Percentiles rank a stretch among this genome's conserved stretches.
Evolutionary conservation across 106 monocot genomes (phyloP).

Genomic region (Dioscorea alata): DNA sequence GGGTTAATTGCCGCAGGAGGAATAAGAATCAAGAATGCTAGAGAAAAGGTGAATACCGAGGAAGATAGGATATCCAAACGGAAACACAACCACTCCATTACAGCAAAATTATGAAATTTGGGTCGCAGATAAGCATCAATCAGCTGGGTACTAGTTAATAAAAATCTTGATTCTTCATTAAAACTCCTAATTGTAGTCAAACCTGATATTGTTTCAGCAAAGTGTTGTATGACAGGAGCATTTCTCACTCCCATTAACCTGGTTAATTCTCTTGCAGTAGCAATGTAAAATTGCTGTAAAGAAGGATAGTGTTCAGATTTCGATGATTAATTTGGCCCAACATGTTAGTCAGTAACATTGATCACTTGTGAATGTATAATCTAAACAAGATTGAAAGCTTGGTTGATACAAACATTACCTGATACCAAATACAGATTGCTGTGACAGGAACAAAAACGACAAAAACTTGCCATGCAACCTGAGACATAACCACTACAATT

Average conservation of each 20-base stretch:
- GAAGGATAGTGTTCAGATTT: background rate
- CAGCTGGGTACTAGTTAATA: conserved; percentile 31
- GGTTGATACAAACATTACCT: conserved; percentile 32
- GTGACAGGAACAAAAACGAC: conserved; percentile 71
- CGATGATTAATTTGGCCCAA: too few relatives aligned
- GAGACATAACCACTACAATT: conserved; percentile 80
- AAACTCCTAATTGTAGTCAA: conserved; percentile 70
- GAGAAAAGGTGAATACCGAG: conserved; percentile 58
- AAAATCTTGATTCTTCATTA: conserved; percentile 47
- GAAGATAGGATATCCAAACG: conserved; percentile 62
- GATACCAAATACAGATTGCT: conserved; percentile 70
- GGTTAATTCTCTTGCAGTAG: conserved; percentile 61
- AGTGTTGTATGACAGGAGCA: conserved; percentile 86
- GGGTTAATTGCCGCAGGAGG: too few relatives aligned
- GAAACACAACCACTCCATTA: conserved; percentile 70
- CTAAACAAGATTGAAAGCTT: too few relatives aligned
- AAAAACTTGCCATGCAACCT: conserved; percentile 90
- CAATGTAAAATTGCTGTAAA: conserved; percentile 65
- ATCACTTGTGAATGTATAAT: too few relatives aligned
- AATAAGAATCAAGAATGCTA: conserved; percentile 42
- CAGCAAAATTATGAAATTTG: conserved; percentile 52
- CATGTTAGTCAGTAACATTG: too few relatives aligned
- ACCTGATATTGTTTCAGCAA: conserved; percentile 71
- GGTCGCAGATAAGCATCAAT: conserved; percentile 52
- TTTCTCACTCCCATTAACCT: conserved; percentile 61